Evolutionary conservation across 495 filamentous ascomycete species (phyloP).

Genomic region (Penicillium turbatum): DNA sequence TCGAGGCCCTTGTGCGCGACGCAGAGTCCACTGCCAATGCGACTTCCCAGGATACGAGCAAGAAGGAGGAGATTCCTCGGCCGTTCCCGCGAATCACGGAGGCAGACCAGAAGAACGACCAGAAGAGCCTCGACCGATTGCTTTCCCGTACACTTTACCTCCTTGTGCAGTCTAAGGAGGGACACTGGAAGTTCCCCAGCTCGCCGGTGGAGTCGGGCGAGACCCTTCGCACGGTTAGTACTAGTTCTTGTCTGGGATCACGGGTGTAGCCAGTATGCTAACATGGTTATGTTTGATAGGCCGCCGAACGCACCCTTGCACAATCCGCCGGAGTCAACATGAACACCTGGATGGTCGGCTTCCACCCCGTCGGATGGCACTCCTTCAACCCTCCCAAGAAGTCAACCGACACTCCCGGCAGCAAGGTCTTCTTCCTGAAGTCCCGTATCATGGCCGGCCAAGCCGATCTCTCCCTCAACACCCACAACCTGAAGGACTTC

Average conservation of each 20-base stretch:
- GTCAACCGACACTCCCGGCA: slow-evolving; percentile 44
- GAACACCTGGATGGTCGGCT: slow-evolving; percentile 98
- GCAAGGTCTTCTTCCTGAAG: slow-evolving; percentile 95
- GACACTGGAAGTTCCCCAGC: slow-evolving; percentile 75
- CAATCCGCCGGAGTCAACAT: slow-evolving; percentile 86
- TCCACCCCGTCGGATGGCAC: slow-evolving; percentile 80
- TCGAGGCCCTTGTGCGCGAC: slow-evolving; percentile 68
- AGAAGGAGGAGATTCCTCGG: slow-evolving; percentile 64
- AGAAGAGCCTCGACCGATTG: slow-evolving; percentile 69
- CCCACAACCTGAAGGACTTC: slow-evolving; percentile 71
- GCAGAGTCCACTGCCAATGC: slow-evolving; percentile 65
- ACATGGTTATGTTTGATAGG: slow-evolving; percentile 45
- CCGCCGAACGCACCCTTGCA: slow-evolving; percentile 70
- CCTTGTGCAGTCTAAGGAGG: slow-evolving; percentile 63
- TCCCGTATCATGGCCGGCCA: slow-evolving; percentile 95
- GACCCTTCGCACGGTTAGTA: slow-evolving; percentile 74
- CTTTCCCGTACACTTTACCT: slow-evolving; percentile 81
- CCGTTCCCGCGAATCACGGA: slow-evolving; percentile 69
- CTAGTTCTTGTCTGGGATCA: background rate
- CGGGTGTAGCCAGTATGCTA: background rate
- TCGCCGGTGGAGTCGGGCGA: slow-evolving; percentile 63
- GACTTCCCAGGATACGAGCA: slow-evolving; percentile 57
- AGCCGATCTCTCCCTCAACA: slow-evolving; percentile 70
- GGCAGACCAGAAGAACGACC: slow-evolving; percentile 72
- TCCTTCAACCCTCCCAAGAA: slow-evolving; percentile 37